phyloP scores from a whole-genome alignment of 2,329 filamentous ascomycete species.

The Claviceps pazoutovae region DNA sequence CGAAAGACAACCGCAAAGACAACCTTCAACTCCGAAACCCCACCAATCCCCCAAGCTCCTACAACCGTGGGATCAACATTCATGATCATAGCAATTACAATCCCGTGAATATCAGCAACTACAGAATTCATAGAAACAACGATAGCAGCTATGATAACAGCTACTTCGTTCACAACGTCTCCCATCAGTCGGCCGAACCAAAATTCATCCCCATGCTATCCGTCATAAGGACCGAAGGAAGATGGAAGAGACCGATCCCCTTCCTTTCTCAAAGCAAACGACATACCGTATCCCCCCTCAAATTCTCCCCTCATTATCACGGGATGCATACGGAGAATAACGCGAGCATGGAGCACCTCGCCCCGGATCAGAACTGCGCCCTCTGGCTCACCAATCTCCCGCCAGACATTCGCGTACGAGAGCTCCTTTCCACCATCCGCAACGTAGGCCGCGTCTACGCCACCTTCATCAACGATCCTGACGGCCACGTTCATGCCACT shows the following conservation, averaged over 20 bases:
- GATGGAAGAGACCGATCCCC: conserved; percentile 4
- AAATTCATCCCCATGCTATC: conserved; percentile 13
- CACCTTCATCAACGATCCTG: conserved; percentile 35
- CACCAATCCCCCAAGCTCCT: neutral
- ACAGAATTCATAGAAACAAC: neutral
- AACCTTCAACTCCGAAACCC: conserved; percentile 1
- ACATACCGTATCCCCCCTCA: conserved; percentile 1
- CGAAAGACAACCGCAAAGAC: neutral
- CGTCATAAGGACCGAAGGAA: conserved; percentile 9
- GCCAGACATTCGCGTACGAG: conserved; percentile 23
- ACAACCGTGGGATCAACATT: neutral
- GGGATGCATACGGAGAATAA: conserved; percentile 23
- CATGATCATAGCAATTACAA: neutral
- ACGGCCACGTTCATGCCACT: conserved; percentile 19
- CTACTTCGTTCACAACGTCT: neutral
- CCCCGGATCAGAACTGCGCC: conserved; percentile 29
- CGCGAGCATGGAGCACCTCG: conserved; percentile 19
- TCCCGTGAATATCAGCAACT: neutral
- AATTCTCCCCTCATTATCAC: conserved; percentile 22
- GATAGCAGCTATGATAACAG: neutral
- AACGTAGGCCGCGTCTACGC: conserved; percentile 37
- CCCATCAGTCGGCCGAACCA: neutral
- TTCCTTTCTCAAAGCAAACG: conserved; percentile 1
- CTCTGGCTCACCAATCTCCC: conserved; percentile 41
- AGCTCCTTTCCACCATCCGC: conserved; percentile 31